Evolutionary conservation across 768 basidiomycete species (phyloP).

Genomic region (Tylopilus intermedius): DNA sequence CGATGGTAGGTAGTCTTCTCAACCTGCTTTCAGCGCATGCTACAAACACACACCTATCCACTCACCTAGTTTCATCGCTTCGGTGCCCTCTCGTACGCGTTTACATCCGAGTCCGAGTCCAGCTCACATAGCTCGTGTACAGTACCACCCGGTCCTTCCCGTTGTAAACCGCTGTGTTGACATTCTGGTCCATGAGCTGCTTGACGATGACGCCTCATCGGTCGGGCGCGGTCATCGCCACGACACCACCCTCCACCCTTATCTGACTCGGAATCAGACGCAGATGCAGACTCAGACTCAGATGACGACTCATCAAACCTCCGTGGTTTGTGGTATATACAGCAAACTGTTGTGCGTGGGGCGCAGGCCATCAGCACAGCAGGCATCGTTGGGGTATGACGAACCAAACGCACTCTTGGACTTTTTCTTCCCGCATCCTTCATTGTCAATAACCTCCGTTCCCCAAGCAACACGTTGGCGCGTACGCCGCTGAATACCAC

Average conservation of each 20-base stretch:
- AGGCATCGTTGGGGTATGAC: too few relatives aligned
- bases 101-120: slow-evolving; percentile 30
- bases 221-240: slow-evolving; percentile 12
- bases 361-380: too few relatives aligned
- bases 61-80: slow-evolving; percentile 21
- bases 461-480: slow-evolving; percentile 72
- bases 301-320: slow-evolving; percentile 80
- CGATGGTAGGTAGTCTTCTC: neutral
- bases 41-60: neutral
- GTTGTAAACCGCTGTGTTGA: neutral
- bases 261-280: slow-evolving; percentile 28
- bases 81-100: slow-evolving; percentile 47
- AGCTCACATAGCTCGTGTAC: slow-evolving; percentile 18
- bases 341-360: slow-evolving; percentile 64
- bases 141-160: slow-evolving; percentile 7
- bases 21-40: neutral
- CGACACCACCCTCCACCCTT: neutral
- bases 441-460: slow-evolving; percentile 86
- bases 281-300: slow-evolving; percentile 48
- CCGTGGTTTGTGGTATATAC: slow-evolving; percentile 85
- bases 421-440: slow-evolving; percentile 82
- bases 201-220: slow-evolving; percentile 5
- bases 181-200: slow-evolving; percentile 2
- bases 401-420: slow-evolving; percentile 70
- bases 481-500: slow-evolving; percentile 44